These are phyloP conservation scores for Aristolochia fimbriata DNA, from an alignment of 164 flowering plant genomes.

Conservation along the genomic window DNA sequence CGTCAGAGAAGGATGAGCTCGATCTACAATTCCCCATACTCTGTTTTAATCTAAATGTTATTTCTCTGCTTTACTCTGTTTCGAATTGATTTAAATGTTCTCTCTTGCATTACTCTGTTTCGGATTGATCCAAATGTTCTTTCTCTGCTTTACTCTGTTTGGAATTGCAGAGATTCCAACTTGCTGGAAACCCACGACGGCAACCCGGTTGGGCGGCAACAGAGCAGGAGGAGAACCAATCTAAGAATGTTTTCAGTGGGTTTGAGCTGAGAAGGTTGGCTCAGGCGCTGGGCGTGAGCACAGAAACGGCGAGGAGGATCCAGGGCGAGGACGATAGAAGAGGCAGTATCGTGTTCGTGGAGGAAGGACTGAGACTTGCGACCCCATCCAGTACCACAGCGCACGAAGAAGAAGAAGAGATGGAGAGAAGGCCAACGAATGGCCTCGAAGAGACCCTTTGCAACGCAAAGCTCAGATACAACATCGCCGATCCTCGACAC, in stretches of 20 bases:
- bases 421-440: constrained; percentile 15
- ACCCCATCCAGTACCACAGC: constrained; percentile 14
- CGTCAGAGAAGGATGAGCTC: too few relatives aligned
- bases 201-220: neutral
- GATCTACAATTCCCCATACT: too few relatives aligned
- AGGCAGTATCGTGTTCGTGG: constrained; percentile 20
- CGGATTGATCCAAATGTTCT: too few relatives aligned
- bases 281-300: constrained; percentile 17
- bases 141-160: neutral
- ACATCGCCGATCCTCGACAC: constrained; percentile 36
- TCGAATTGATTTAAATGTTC: neutral
- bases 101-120: too few relatives aligned
- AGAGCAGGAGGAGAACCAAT: too few relatives aligned
- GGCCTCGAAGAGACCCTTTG: constrained; percentile 66
- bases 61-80: neutral
- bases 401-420: constrained; percentile 8
- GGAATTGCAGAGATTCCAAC: constrained; percentile 19
- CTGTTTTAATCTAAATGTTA: too few relatives aligned
- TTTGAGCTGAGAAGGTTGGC: constrained; percentile 18
- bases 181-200: constrained; percentile 18
- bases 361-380: constrained; percentile 19
- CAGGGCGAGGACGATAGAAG: constrained; percentile 17
- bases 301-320: constrained; percentile 23
- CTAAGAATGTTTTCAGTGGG: constrained; percentile 28
- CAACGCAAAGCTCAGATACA: constrained; percentile 32